Evolutionary conservation across 2,329 filamentous ascomycete genomes (phyloP).

Genomic region (Xylariaceae sp.): DNA sequence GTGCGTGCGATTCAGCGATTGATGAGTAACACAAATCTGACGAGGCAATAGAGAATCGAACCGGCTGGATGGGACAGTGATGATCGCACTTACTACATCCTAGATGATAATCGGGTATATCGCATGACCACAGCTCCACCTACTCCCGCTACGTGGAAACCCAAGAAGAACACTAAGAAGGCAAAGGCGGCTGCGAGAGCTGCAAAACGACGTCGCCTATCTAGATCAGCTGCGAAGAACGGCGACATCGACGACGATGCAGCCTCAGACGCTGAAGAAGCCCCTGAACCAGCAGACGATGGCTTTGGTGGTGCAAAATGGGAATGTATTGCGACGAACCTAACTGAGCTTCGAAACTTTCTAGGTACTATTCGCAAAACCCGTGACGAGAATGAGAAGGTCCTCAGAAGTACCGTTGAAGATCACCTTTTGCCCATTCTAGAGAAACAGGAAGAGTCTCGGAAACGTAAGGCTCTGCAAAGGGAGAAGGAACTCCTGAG

Average conservation of each 20-base stretch:
- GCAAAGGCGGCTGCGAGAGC: slow-evolving; percentile 65
- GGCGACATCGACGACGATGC: slow-evolving; percentile 41
- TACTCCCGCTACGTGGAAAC: slow-evolving; percentile 58
- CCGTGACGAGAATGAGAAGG: slow-evolving; percentile 82
- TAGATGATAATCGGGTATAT: slow-evolving; percentile 94
- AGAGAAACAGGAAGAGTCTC: slow-evolving; percentile 74
- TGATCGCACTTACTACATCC: slow-evolving; percentile 83
- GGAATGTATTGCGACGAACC: slow-evolving; percentile 86
- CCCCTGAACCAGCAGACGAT: slow-evolving; percentile 52
- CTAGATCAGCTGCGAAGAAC: slow-evolving; percentile 45
- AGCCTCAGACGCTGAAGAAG: slow-evolving; percentile 34
- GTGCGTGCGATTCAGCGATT: slow-evolving; percentile 60
- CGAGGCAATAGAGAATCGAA: slow-evolving; percentile 64
- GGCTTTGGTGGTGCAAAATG: slow-evolving; percentile 78
- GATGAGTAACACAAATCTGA: slow-evolving; percentile 40
- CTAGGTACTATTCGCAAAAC: slow-evolving; percentile 72
- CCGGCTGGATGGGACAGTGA: slow-evolving; percentile 87
- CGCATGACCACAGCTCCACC: slow-evolving; percentile 76
- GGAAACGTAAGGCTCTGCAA: slow-evolving; percentile 69
- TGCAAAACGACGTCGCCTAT: slow-evolving; percentile 71
- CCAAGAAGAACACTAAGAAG: slow-evolving; percentile 67
- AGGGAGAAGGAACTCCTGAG: slow-evolving; percentile 79
- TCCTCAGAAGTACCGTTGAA: slow-evolving; percentile 70
- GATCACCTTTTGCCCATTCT: slow-evolving; percentile 83
- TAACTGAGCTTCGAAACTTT: slow-evolving; percentile 75